Conservation (phyloP, 495 filamentous ascomycete species). For the Parathielavia hyrcaniae region DNA sequence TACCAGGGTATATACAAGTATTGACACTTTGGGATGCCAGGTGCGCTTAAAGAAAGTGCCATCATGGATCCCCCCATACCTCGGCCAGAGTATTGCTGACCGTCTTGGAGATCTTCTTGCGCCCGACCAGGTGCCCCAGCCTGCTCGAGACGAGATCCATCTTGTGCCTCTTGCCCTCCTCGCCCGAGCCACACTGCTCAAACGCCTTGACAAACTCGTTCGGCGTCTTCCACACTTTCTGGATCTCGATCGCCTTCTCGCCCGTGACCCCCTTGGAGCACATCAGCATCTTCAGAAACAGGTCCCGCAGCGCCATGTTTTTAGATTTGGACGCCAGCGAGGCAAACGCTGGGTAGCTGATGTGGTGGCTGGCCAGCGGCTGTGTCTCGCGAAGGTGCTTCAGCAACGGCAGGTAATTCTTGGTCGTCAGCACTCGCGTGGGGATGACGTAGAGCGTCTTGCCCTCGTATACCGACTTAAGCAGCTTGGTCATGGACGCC, state of each 20-base stretch:
- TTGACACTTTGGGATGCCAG: not conserved
- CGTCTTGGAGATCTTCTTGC: slow-evolving; percentile 59
- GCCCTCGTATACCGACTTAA: slow-evolving; percentile 59
- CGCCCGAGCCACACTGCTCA: slow-evolving; percentile 43
- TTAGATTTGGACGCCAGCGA: slow-evolving; percentile 69
- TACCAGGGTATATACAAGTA: slow-evolving; percentile 1
- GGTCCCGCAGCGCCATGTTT: slow-evolving; percentile 62
- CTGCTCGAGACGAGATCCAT: slow-evolving; percentile 47
- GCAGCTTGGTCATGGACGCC: slow-evolving; percentile 63
- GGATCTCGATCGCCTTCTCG: slow-evolving; percentile 77
- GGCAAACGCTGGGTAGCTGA: slow-evolving; percentile 67
- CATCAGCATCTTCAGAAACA: slow-evolving; percentile 86
- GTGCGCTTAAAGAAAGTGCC: too few relatives aligned
- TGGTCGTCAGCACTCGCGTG: slow-evolving; percentile 56
- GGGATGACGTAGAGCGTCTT: slow-evolving; percentile 55
- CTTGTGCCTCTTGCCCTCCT: slow-evolving; percentile 45
- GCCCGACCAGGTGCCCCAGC: slow-evolving; percentile 53
- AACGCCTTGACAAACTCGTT: slow-evolving; percentile 62
- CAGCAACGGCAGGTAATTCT: slow-evolving; percentile 64
- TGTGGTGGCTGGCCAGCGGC: slow-evolving; percentile 50
- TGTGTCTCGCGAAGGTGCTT: slow-evolving; percentile 46
- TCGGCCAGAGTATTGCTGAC: slow-evolving; percentile 67
- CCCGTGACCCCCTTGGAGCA: slow-evolving; percentile 69
- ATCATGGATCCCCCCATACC: slow-evolving; percentile 53
- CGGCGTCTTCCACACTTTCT: slow-evolving; percentile 68